Conservation (phyloP, 176 grass and related monocot species). For the Oryza meyeriana region DNA sequence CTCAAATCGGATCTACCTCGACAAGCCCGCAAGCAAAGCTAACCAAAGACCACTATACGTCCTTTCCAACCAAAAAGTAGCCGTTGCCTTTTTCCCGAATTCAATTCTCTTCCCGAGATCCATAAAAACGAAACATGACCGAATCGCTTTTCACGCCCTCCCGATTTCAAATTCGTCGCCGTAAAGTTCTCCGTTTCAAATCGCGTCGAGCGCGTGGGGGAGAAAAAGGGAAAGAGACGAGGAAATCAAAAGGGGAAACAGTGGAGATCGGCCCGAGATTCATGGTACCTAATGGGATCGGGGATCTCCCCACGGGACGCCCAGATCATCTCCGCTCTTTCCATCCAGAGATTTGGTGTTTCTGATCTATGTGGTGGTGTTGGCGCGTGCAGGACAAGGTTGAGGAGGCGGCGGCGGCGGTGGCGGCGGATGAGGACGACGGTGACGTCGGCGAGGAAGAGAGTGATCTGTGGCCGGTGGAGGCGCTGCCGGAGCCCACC, state of each 20-base stretch:
- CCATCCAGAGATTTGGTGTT: not conserved
- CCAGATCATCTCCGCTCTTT: not conserved
- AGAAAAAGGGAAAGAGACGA: not conserved
- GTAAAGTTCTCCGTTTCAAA: not conserved
- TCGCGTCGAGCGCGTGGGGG: not conserved
- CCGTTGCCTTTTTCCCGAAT: conserved; percentile 33
- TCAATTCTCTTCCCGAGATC: not conserved
- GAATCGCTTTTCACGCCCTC: not conserved
- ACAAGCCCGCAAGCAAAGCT: not conserved
- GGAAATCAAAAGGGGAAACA: not conserved
- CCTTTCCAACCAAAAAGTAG: conserved; percentile 30
- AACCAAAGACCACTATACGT: not conserved
- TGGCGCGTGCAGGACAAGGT: conserved; percentile 41
- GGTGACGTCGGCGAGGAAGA: not conserved
- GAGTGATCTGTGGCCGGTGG: conserved; percentile 41
- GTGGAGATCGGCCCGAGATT: conserved; percentile 37
- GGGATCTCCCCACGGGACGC: not conserved
- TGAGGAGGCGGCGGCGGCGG: not conserved
- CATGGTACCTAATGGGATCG: conserved; percentile 41
- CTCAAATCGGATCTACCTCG: conserved; percentile 44
- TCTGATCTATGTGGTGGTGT: not conserved
- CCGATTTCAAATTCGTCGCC: conserved; percentile 31
- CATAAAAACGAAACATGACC: conserved; percentile 17
- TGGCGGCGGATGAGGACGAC: not conserved
- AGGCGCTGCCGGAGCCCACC: conserved; percentile 43